Evolutionary conservation across 2,329 filamentous ascomycete species (phyloP).

Genomic region (Beauveria pseudobassiana): DNA sequence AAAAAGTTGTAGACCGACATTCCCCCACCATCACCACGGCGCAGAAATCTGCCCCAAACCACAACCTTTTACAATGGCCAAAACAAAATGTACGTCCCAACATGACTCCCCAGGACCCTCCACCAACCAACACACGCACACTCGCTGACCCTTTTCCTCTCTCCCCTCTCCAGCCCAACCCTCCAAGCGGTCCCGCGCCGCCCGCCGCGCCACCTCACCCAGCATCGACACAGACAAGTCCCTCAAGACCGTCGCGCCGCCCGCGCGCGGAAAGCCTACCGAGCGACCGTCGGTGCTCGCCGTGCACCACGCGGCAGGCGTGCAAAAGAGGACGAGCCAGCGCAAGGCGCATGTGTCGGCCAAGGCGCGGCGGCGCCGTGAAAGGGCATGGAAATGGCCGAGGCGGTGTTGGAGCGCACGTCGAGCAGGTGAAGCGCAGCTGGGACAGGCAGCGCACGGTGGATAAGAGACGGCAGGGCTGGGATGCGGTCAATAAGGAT

Average conservation of each 20-base stretch:
- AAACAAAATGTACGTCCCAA: slow-evolving; percentile 21
- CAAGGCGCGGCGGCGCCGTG: slow-evolving; percentile 48
- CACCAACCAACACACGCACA: neutral
- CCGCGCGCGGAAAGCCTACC: slow-evolving; percentile 27
- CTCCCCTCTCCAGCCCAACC: slow-evolving; percentile 34
- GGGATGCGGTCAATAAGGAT: slow-evolving; percentile 51
- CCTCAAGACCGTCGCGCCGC: slow-evolving; percentile 51
- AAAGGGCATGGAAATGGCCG: slow-evolving; percentile 52
- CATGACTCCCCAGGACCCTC: no score
- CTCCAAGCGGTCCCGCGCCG: slow-evolving; percentile 66
- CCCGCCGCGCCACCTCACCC: slow-evolving; percentile 63
- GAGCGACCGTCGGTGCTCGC: slow-evolving; percentile 60
- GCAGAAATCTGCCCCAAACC: neutral
- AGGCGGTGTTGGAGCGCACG: slow-evolving; percentile 52
- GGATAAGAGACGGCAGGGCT: slow-evolving; percentile 43
- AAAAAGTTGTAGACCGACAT: slow-evolving; percentile 6
- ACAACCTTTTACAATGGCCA: slow-evolving; percentile 21
- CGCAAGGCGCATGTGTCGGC: slow-evolving; percentile 48
- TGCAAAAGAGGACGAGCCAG: slow-evolving; percentile 57
- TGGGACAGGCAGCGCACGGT: slow-evolving; percentile 39
- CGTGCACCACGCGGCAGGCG: slow-evolving; percentile 58
- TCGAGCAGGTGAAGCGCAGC: slow-evolving; percentile 47
- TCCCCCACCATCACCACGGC: neutral
- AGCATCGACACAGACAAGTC: slow-evolving; percentile 66
- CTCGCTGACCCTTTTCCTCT: neutral